Evolutionary conservation across 1,284 basidiomycete species (phyloP).

Genomic region (Cystobasidium pallidum): DNA sequence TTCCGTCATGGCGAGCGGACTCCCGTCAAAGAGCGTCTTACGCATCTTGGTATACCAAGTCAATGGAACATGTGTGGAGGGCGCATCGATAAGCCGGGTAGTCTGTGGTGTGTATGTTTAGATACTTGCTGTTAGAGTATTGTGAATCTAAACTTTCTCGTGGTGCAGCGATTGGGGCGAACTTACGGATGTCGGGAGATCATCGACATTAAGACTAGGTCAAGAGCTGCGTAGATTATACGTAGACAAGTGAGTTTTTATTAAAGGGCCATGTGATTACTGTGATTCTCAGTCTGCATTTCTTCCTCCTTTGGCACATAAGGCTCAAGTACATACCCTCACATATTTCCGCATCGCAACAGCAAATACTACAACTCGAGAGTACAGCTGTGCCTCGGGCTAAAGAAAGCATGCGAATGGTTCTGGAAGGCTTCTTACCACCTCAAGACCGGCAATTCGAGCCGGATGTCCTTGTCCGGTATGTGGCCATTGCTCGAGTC

Average conservation of each 20-base stretch:
- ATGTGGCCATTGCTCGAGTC: not conserved
- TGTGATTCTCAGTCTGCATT: no score
- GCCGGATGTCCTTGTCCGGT: constrained; percentile 23
- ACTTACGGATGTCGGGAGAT: constrained; percentile 52
- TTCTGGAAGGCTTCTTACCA: constrained; percentile 39
- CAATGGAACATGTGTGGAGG: constrained; percentile 37
- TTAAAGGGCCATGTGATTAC: no score
- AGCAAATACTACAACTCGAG: constrained; percentile 44
- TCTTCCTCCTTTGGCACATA: not conserved
- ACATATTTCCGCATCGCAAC: constrained; percentile 27
- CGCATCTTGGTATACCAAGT: constrained; percentile 36
- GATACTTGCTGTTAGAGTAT: not conserved
- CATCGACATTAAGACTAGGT: constrained; percentile 49
- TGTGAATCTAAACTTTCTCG: not conserved
- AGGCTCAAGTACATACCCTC: constrained; percentile 48
- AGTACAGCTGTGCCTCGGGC: constrained; percentile 50
- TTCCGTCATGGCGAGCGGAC: constrained; percentile 44
- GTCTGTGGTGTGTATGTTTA: not conserved
- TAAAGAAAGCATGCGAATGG: constrained; percentile 50
- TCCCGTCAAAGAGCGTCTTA: constrained; percentile 33
- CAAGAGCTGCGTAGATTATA: constrained; percentile 47
- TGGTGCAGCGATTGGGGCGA: constrained; percentile 50
- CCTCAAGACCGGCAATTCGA: constrained; percentile 7
- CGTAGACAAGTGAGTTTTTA: constrained; percentile 44
- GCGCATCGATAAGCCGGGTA: constrained; percentile 3